Base-by-base conservation (phyloP, 2,329 filamentous ascomycete species). In the Chaetomium sp. region DNA sequence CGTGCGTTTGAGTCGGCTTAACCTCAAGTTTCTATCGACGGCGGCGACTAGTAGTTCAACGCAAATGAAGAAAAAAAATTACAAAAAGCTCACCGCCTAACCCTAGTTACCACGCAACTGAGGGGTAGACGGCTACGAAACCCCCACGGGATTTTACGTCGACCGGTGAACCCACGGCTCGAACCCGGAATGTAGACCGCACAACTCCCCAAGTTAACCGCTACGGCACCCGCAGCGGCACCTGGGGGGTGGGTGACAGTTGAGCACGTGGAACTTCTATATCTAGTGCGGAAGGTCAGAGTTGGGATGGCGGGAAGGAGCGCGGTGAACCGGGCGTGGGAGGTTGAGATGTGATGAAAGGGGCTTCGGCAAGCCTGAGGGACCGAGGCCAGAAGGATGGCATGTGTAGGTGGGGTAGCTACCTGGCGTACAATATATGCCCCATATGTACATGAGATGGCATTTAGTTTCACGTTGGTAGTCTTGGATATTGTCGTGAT, bases 81-180 rank as follows among this genome's bases (percentile, higher is more conserved):
- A 23, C 45, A 47, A 47, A 47, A 47, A 23, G 45, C 45, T 47
- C 45, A 47, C 45, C 45, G n/a, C n/a, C 45, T 23, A 21, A 23
- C 45, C 45, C n/a, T 47, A 47, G 45, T 47, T 23, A 47, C 45
- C 45, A 47, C 45, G 45, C 45, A 23, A 47, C 45, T 47, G 45
- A 47, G 45, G 19, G 45, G 45, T 9, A 47, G 45, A 6, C n/a
- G 45, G 45, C 45, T 47, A 47, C 45, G 45, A 47, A 47, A 47
- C n/a, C 45, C 45, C 45, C 45, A 10, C n/a, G 45, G n/a, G 45
- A 4, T 47, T 47, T 47, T 21, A 10, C 45, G 2, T 23, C 45
- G 45, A 4, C 4, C 19, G 45, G 16, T 19, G 38, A 42, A 19
- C n/a, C 8, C 45, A 23, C 8, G 45, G n/a, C n/a, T 47, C 45